Evolutionary conservation across 2,329 filamentous ascomycete genomes (phyloP).

Genomic region (Colletotrichum coccodes): DNA sequence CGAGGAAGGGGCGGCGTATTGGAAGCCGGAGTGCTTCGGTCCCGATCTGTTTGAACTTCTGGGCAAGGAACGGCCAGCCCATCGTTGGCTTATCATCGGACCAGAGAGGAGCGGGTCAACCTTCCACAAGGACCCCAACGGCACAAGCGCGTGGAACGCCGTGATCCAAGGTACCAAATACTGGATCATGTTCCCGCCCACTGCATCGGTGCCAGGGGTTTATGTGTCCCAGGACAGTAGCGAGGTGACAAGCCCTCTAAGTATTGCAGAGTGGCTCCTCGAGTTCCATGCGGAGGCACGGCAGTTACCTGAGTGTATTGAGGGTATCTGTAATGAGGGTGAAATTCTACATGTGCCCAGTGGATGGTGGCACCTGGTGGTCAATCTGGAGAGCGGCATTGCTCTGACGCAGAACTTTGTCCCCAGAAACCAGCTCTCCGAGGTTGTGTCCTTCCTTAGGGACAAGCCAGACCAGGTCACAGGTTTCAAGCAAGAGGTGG

Average conservation of each 20-base stretch:
- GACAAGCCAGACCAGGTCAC: constrained; percentile 89
- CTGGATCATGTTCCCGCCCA: constrained; percentile 97
- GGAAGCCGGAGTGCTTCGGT: constrained; percentile 85
- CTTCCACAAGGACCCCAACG: constrained; percentile 88
- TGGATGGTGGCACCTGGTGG: constrained; percentile 96
- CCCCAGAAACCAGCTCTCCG: constrained; percentile 75
- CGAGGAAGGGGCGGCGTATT: constrained; percentile 69
- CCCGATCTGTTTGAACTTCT: constrained; percentile 87
- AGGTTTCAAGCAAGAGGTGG: constrained; percentile 79
- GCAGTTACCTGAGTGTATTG: constrained; percentile 78
- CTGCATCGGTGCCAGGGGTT: constrained; percentile 83
- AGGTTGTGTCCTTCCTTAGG: constrained; percentile 82
- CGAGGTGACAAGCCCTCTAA: constrained; percentile 92
- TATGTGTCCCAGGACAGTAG: constrained; percentile 90
- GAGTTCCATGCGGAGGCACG: constrained; percentile 89
- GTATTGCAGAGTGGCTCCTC: constrained; percentile 96
- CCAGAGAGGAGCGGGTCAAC: constrained; percentile 89
- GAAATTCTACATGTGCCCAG: constrained; percentile 93
- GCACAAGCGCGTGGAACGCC: constrained; percentile 90
- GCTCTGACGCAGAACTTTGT: constrained; percentile 97
- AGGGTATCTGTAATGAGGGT: constrained; percentile 85
- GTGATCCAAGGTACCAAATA: constrained; percentile 92
- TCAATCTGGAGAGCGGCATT: constrained; percentile 86
- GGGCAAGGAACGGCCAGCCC: constrained; percentile 81
- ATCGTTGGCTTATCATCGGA: constrained; percentile 92